phyloP scores from a whole-genome alignment of 2,329 filamentous ascomycete genomes.

The Colletotrichum graminicola region DNA sequence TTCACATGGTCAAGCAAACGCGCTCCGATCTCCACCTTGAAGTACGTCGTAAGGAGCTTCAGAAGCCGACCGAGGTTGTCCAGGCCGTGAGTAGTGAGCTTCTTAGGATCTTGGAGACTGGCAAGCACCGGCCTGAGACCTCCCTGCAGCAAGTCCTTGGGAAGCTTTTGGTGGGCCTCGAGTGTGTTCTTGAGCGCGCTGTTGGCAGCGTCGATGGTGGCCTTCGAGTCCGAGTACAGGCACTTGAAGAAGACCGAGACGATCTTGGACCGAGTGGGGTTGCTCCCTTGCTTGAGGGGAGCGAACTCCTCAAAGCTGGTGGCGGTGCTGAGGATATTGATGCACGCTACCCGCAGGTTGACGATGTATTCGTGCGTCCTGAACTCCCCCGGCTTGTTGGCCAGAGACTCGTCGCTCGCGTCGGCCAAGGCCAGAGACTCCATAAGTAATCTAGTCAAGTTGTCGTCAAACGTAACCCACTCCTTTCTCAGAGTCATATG shows the following conservation, averaged over 20 bases:
- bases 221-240: slow-evolving; percentile 90
- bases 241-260: slow-evolving; percentile 98
- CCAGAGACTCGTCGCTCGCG: slow-evolving; percentile 91
- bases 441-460: slow-evolving; percentile 89
- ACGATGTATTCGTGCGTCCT: slow-evolving; percentile 96
- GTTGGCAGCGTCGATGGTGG: slow-evolving; percentile 94
- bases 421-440: slow-evolving; percentile 95
- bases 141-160: slow-evolving; percentile 94
- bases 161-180: slow-evolving; percentile 88
- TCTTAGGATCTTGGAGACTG: slow-evolving; percentile 93
- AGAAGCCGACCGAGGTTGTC: slow-evolving; percentile 91
- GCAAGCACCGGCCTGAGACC: slow-evolving; percentile 95
- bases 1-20: slow-evolving; percentile 95
- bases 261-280: slow-evolving; percentile 75
- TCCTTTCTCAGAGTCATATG: slow-evolving; percentile 90
- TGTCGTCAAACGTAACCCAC: slow-evolving; percentile 92
- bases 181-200: slow-evolving; percentile 90
- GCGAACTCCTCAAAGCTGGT: slow-evolving; percentile 94
- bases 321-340: slow-evolving; percentile 91
- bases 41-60: slow-evolving; percentile 95
- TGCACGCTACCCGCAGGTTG: slow-evolving; percentile 90
- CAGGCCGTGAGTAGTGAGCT: slow-evolving; percentile 87
- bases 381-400: slow-evolving; percentile 93
- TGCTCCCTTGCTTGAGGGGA: slow-evolving; percentile 71
- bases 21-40: slow-evolving; percentile 97